Evolutionary conservation across 2,329 filamentous ascomycete species (phyloP).

Genomic region (Ophiostoma sp.): DNA sequence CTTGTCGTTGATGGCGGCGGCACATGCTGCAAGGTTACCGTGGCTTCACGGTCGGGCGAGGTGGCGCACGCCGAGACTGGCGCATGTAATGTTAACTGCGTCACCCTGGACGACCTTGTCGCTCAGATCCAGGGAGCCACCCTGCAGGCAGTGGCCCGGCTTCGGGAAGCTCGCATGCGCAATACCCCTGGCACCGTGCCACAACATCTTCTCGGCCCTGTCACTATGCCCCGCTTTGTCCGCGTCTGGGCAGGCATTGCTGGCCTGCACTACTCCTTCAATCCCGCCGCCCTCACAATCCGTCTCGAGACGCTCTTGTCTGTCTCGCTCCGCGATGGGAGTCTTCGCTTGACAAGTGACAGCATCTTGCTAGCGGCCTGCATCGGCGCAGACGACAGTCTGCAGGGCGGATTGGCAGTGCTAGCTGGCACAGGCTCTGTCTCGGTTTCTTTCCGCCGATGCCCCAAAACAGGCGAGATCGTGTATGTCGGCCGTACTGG

Average conservation of each 20-base stretch:
- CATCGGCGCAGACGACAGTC: constrained; percentile 14
- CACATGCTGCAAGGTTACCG: constrained; percentile 20
- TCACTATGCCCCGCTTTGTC: constrained; percentile 15
- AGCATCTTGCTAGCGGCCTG: constrained; percentile 17
- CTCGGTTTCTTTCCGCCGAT: constrained; percentile 16
- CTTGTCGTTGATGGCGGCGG: constrained; percentile 24
- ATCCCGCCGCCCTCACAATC: constrained; percentile 16
- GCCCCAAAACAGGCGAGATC: background rate
- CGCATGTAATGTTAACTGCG: constrained; percentile 22
- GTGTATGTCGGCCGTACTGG: constrained; percentile 16
- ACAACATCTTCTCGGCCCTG: background rate
- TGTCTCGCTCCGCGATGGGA: constrained; percentile 14
- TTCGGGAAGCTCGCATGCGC: background rate
- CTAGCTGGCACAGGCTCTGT: constrained; percentile 17
- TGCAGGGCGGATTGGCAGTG: constrained; percentile 18
- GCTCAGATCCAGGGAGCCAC: constrained; percentile 17
- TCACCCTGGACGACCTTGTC: constrained; percentile 17
- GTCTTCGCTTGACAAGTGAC: constrained; percentile 21
- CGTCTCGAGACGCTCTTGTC: constrained; percentile 19
- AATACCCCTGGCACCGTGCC: background rate
- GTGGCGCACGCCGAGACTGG: constrained; percentile 19
- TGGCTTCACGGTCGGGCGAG: constrained; percentile 14
- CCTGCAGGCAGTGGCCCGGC: constrained; percentile 10
- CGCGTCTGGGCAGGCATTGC: constrained; percentile 22
- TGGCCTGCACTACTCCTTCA: constrained; percentile 20